These are phyloP conservation scores for Yamagishiella unicocca DNA, from an alignment of 139 green algal genomes.

Conservation along the genomic window DNA sequence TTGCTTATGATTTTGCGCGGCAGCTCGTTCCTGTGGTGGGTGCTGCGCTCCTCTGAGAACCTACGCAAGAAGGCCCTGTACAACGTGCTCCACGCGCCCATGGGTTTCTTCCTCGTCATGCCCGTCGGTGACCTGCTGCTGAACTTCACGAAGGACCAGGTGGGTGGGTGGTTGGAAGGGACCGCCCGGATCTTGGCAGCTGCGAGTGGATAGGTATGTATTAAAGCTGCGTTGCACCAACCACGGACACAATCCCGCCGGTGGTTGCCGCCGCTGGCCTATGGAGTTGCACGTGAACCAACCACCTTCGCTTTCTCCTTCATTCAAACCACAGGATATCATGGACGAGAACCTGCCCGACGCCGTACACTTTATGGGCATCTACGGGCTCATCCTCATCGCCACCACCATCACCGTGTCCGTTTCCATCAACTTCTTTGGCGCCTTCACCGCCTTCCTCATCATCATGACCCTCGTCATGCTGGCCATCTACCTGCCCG, in stretches of 20 bases:
- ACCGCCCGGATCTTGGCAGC: too few relatives aligned
- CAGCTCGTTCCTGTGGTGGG: constrained; percentile 60
- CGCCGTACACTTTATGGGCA: constrained; percentile 68
- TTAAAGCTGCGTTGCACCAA: too few relatives aligned
- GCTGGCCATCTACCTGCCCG: constrained; percentile 72
- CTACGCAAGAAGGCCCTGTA: constrained; percentile 14
- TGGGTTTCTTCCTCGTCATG: constrained; percentile 76
- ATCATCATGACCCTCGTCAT: constrained; percentile 67
- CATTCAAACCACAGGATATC: too few relatives aligned
- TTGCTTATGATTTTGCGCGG: constrained; percentile 70
- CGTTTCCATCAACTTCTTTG: constrained; percentile 71
- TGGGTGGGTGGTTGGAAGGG: too few relatives aligned
- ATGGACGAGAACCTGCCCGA: constrained; percentile 76
- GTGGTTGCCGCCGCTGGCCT: too few relatives aligned
- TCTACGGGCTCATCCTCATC: constrained; percentile 75
- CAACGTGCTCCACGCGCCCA: constrained; percentile 65
- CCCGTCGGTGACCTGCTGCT: constrained; percentile 75
- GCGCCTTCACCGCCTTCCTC: constrained; percentile 64
- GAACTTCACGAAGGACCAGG: constrained; percentile 73
- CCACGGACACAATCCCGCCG: too few relatives aligned
- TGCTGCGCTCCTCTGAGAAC: constrained; percentile 56
- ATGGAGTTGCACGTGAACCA: too few relatives aligned
- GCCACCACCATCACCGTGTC: constrained; percentile 73
- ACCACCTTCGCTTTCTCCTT: too few relatives aligned
- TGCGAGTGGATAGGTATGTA: too few relatives aligned